A percentile compares a stretch with the other conserved stretches of the same genome.
phyloP scores from a whole-genome alignment of 2,329 filamentous ascomycete species.

The Penicillium sp. region DNA sequence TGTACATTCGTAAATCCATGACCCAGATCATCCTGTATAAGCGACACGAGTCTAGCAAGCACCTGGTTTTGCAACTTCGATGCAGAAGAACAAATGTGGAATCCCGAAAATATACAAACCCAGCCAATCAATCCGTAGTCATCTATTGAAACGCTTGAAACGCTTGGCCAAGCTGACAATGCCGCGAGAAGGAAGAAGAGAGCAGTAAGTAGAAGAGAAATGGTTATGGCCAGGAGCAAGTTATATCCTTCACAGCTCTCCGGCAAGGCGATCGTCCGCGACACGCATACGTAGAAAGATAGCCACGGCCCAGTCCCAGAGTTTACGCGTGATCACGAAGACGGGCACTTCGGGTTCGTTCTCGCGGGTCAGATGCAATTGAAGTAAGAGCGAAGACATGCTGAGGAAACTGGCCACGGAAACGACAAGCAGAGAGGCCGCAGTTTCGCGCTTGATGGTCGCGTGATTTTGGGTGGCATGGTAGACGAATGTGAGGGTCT shows the following conservation, averaged over 20 bases:
- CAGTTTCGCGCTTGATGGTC: conserved; percentile 72
- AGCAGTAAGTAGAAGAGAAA: too few species aligned
- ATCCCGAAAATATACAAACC: conserved; percentile 13
- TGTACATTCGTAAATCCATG: background rate
- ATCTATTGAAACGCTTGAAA: background rate
- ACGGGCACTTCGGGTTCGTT: conserved; percentile 58
- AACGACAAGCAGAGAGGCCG: conserved; percentile 69
- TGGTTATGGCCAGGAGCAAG: too few species aligned
- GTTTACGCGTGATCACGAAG: conserved; percentile 44
- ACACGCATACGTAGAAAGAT: conserved; percentile 35
- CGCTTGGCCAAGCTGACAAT: too few species aligned
- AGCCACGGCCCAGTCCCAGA: conserved; percentile 36
- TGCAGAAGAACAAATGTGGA: conserved; percentile 3
- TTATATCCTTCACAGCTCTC: conserved; percentile 28
- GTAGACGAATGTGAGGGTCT: conserved; percentile 69
- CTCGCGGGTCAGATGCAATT: conserved; percentile 58
- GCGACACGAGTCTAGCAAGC: background rate
- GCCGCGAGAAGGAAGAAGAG: too few species aligned
- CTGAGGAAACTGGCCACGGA: conserved; percentile 70
- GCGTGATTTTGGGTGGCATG: conserved; percentile 72
- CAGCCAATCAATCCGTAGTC: too few species aligned
- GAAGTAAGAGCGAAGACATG: conserved; percentile 62
- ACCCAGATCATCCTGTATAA: too few species aligned
- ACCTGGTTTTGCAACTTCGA: background rate
- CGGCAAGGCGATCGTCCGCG: conserved; percentile 22